Evolutionary conservation across 140 eudicot genomes (phyloP), one percentile per base, ranked within the genome.

Genomic region (Ambrosia hybrid): DNA sequence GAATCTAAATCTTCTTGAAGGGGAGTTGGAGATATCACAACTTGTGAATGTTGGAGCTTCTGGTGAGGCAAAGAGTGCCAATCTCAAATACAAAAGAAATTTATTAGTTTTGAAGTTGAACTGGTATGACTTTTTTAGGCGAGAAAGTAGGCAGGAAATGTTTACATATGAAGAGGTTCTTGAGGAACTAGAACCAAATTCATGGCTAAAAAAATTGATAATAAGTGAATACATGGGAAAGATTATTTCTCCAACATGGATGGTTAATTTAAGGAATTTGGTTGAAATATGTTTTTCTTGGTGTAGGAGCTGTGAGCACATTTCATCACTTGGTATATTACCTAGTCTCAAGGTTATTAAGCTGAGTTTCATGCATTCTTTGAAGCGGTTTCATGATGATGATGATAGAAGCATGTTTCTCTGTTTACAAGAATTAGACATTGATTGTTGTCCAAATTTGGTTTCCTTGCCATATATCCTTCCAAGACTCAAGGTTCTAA

Each of bases 151-250:
- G 5, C 17, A 7, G 3, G 45, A 21, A 9, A 67, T 2, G 11
- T 11, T 3, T 43, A 21, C 8, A 10, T 10, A 2, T 34, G 37
- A 38, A 70, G 55, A 55, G 55, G 53, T 70, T 70, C 55, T 70
- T 6, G 66, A 70, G 13, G 75, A 55, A 55, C 59, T 70, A 62
- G 66, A 38, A 70, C 75, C 75, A 56, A 55, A 38, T 56, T 1
- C 0, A 7, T 2, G 75, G 56, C 75, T 70, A 41, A 9, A 17
- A 36, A 16, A 38, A 62, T 17, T 70, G 26, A 4, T 4, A 6
- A 15, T 55, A 36, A 0, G 0, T 11, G 0, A 0, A 1, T 56
- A 38, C 39, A 70, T 14, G 17, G 66, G 66, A 70, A 55, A 11
- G 39, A 38, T 0, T 43, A 56, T 38, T 10, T 70, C 39, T 38